phyloP scores from a whole-genome alignment of 768 basidiomycete genomes.

The Dioszegia aurantiaca region DNA sequence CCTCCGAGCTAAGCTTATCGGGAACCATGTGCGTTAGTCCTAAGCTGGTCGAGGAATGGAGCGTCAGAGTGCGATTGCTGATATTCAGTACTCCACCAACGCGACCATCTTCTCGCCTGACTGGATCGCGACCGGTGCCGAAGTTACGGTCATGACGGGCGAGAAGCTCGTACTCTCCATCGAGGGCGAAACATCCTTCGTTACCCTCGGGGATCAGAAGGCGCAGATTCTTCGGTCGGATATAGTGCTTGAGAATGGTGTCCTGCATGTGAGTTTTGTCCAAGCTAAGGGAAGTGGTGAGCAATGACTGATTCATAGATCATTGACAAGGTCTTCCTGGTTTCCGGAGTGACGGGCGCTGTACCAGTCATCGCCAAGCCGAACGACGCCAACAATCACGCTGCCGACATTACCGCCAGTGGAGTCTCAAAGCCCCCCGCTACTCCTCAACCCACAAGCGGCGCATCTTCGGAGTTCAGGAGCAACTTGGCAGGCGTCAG shows the following conservation, averaged over 20 bases:
- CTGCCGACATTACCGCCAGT: background rate
- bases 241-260: conserved; percentile 40
- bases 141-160: conserved; percentile 25
- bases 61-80: too few relatives aligned
- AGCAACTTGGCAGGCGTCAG: background rate
- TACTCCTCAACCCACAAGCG: background rate
- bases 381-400: background rate
- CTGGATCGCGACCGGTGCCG: conserved; percentile 16
- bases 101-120: conserved; percentile 33
- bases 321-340: conserved; percentile 29
- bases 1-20: conserved; percentile 13
- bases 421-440: background rate
- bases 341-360: background rate
- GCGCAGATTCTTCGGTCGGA: conserved; percentile 37
- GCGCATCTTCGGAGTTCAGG: background rate
- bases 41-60: too few relatives aligned
- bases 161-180: conserved; percentile 16
- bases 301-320: conserved; percentile 15
- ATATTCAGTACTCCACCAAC: conserved; percentile 38
- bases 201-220: conserved; percentile 20
- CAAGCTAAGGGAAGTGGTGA: background rate
- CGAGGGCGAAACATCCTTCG: conserved; percentile 18
- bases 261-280: conserved; percentile 39
- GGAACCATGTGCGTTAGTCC: too few relatives aligned
- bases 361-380: background rate